These are phyloP conservation scores for Arthrinium puccinioides DNA, from an alignment of 2,329 filamentous ascomycete species.

Conservation along the genomic window DNA sequence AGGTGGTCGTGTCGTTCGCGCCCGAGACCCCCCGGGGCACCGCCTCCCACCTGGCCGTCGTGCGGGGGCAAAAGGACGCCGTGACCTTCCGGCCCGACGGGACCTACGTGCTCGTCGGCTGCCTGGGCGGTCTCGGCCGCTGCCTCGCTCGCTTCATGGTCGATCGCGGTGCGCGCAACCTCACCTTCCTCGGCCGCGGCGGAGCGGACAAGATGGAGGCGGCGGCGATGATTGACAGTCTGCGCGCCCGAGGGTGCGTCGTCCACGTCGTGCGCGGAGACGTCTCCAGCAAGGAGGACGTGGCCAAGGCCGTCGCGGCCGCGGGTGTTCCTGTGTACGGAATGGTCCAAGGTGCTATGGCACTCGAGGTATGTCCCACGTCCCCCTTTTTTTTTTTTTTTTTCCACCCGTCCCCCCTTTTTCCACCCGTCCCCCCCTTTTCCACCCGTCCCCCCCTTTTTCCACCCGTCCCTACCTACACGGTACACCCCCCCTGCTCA, in stretches of 20 bases:
- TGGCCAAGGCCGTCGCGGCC: slow-evolving; percentile 17
- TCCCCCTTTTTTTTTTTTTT: too few species aligned
- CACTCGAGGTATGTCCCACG: too few species aligned
- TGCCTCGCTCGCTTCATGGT: slow-evolving; percentile 21
- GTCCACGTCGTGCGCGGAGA: slow-evolving; percentile 19
- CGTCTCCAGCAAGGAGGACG: slow-evolving; percentile 18
- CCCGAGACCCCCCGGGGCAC: background rate
- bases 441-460: too few species aligned
- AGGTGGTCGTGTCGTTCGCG: slow-evolving; percentile 7
- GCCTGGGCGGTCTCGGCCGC: slow-evolving; percentile 26
- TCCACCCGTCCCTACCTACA: slow-evolving; percentile 6
- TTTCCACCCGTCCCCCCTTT: too few species aligned
- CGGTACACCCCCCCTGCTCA: background rate
- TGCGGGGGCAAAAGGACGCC: background rate
- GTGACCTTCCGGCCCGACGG: slow-evolving; percentile 10
- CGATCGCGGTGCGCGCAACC: slow-evolving; percentile 19
- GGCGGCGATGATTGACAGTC: slow-evolving; percentile 12
- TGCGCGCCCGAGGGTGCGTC: slow-evolving; percentile 13
- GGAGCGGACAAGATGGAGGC: slow-evolving; percentile 11
- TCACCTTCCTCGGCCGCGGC: slow-evolving; percentile 22
- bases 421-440: too few species aligned
- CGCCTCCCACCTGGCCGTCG: background rate
- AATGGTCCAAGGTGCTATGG: slow-evolving; percentile 35
- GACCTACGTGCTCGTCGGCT: slow-evolving; percentile 25
- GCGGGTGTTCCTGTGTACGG: slow-evolving; percentile 25